Evolutionary conservation across 2,329 filamentous ascomycete genomes (phyloP).

Genomic region (Curvularia sp.): DNA sequence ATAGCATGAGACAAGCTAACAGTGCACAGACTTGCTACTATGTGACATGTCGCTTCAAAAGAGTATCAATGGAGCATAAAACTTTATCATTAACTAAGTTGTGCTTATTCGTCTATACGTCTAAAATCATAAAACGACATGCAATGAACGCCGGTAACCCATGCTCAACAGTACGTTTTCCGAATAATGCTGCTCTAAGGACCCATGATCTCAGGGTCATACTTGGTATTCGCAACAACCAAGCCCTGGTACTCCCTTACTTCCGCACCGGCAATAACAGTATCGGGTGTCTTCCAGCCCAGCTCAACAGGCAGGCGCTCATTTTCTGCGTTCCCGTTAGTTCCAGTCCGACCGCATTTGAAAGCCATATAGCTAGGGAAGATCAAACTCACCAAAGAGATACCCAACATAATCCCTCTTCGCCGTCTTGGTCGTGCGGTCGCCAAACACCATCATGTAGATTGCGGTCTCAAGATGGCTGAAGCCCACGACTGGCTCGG

Average conservation of each 20-base stretch:
- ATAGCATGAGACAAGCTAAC: too few relatives aligned
- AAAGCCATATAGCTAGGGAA: background rate
- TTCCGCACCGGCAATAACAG: background rate
- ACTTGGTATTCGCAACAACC: background rate
- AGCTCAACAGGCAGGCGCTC: constrained; percentile 7
- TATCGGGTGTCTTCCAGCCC: constrained; percentile 2
- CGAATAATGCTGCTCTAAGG: background rate
- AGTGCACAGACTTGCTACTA: too few relatives aligned
- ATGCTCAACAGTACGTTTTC: background rate
- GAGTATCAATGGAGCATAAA: background rate
- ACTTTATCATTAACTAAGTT: background rate
- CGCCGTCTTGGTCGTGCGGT: constrained; percentile 3
- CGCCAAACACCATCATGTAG: constrained; percentile 10
- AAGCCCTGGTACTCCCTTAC: background rate
- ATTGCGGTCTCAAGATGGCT: constrained; percentile 3
- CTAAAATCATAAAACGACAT: background rate
- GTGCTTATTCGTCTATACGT: background rate
- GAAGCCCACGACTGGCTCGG: background rate
- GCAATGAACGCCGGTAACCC: background rate
- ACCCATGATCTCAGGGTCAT: background rate
- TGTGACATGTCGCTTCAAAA: too few relatives aligned
- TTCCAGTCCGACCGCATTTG: background rate
- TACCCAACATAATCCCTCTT: background rate
- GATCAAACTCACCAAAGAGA: constrained; percentile 4
- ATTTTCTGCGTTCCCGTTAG: background rate